Base-by-base conservation (phyloP, 1,284 basidiomycete species). In the Hymenochaete sp. region DNA sequence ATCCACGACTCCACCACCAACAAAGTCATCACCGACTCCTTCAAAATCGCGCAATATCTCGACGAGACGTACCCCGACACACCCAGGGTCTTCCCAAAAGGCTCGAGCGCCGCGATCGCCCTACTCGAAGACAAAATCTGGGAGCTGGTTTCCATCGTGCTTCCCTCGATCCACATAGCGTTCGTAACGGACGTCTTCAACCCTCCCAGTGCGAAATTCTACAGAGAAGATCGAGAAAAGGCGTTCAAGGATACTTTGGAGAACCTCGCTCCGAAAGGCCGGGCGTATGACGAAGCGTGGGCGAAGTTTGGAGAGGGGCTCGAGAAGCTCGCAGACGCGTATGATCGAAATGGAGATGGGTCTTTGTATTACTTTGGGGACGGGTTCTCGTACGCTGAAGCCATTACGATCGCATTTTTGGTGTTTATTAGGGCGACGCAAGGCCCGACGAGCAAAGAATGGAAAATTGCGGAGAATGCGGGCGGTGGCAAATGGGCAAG, bases 401-500 rank as follows among this genome's bases (percentile, higher is more conserved):
- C 45, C 13, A 46, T 45, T 36, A 43, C 50, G 11, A 27, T 29
- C 14, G 45, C 29, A 9, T 51, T 29, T 22, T 33, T 53, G 21
- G 2, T 38, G 11, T 53, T 42, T 37, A 11, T 42, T 32, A 61
- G 60, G 44, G 64, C 63, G 38, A 66, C 64, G 11, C 25, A 43
- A 7, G 45, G 45, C 11, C 29, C 37, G 3, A 44, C 45, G 14
- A 45, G 43, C 29, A 28, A 46, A 7, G 49, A 47, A 18, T 50
- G 49, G 49, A 47, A 42, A 24, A 22, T 18, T 28, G 36, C 47
- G 7, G 32, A 29, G 22, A 66, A 54, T 42, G 67, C 66, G 55
- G 66, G 67, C 14, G 62, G 62, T 37, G 67, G 66, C 16, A 61
- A 64, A 59, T 26, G 40, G 39, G 27, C 43, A 21, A 42, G 38